Base-by-base conservation (phyloP, 495 filamentous ascomycete genomes). In the Aspergillus nanangensis region DNA sequence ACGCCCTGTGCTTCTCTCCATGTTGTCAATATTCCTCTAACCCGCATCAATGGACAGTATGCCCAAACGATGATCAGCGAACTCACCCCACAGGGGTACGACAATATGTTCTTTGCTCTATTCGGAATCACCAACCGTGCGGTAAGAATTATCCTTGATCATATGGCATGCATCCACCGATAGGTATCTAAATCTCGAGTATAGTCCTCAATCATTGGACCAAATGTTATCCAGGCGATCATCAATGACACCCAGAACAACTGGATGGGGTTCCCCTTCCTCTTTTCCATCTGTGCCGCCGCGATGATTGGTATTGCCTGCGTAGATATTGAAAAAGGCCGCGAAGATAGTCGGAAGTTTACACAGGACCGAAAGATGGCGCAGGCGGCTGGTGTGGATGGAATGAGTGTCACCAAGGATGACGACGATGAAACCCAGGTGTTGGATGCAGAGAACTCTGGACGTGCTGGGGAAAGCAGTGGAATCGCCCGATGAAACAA, bases 51-150 rank as follows among this genome's bases (percentile, higher is more conserved):
- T 29, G 11, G 2, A 21, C 42, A 72, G 64, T 77, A 77, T 44
- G 64, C 70, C 8, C 74, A 77, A 63, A 77, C 70, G 15, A 76
- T 77, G 74, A 74, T 77, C 40, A 72, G 67, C 33, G 72, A 77
- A 38, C 61, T 77, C 9, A 75, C 71, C 49, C 74, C 74, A 2
- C 60, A 59, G 4, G 72, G 74, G 9, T 76, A 73, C 37, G 74
- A 77, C 44, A 75, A 76, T 24, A 72, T 77, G 67, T 75, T 77
- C 52, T 77, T 77, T 32, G 69, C 70, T 3, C 51, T 77, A 0
- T 77, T 77, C 48, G 71, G 72, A 13, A 75, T 77, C 43, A 77
- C 72, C 8, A 76, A 74, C 41, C 66, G 72, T 14, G 69, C 69
- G 14, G 72, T 75, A 48, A 57, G 72, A n/a, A n/a, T n/a, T n/a